Percentiles rank a stretch among this genome's conserved stretches.
Evolutionary conservation across 495 filamentous ascomycete genomes (phyloP).

Genomic region (Alectoria sarmentosa): DNA sequence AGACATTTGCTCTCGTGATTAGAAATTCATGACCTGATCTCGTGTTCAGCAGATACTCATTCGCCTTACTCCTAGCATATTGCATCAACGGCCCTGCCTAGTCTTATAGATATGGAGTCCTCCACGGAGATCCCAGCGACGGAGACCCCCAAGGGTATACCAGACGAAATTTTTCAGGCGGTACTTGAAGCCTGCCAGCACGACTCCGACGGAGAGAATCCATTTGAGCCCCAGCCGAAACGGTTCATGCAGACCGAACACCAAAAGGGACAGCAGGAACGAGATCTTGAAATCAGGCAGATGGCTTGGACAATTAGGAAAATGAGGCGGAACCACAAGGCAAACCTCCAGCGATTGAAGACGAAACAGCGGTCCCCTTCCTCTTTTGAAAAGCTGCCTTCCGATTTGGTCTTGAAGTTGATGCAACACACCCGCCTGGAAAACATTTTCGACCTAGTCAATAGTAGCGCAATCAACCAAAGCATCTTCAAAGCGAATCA

Average conservation of each 20-base stretch:
- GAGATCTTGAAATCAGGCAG: neutral
- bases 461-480: neutral
- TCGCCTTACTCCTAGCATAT: neutral
- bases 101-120: neutral
- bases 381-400: neutral
- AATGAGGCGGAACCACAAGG: neutral
- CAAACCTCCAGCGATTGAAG: neutral
- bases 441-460: neutral
- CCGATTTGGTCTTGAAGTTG: neutral
- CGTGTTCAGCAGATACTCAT: neutral
- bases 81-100: neutral
- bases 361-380: neutral
- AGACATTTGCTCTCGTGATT: neutral
- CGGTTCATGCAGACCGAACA: conserved; percentile 5
- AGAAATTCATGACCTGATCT: neutral
- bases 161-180: neutral
- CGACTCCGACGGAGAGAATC: neutral
- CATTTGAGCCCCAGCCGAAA: neutral
- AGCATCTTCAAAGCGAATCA: neutral
- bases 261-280: neutral
- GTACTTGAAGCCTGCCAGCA: neutral
- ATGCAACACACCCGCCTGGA: neutral
- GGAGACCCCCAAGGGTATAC: neutral
- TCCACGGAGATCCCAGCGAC: neutral
- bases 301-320: neutral